Evolutionary conservation across 495 filamentous ascomycete genomes (phyloP).

Genomic region (Cercophora sp.): DNA sequence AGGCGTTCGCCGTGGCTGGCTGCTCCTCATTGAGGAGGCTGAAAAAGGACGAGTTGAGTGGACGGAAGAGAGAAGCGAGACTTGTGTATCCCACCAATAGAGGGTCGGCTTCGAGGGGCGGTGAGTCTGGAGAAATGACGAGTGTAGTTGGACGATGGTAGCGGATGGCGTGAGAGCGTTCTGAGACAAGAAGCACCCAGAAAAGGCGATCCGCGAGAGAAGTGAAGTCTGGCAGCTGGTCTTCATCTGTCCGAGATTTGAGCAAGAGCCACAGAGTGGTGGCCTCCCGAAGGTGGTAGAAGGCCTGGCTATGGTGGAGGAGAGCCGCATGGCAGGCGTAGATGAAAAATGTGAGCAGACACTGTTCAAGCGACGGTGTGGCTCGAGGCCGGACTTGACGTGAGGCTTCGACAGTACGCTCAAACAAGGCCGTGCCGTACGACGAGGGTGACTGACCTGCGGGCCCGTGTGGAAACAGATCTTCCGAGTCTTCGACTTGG

Average conservation of each 20-base stretch:
- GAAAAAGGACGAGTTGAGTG: conserved; percentile 62
- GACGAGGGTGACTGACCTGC: background rate
- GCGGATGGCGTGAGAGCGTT: conserved; percentile 71
- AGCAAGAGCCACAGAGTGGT: conserved; percentile 50
- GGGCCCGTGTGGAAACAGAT: background rate
- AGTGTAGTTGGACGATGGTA: conserved; percentile 61
- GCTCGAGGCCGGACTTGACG: background rate
- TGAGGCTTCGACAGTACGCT: background rate
- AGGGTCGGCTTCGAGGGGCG: conserved; percentile 40
- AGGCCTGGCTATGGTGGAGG: conserved; percentile 57
- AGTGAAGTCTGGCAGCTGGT: background rate
- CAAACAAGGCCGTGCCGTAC: background rate
- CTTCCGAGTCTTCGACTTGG: conserved; percentile 29
- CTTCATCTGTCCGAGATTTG: conserved; percentile 2
- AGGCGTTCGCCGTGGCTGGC: conserved; percentile 37
- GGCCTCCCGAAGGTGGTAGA: conserved; percentile 59
- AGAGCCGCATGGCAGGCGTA: conserved; percentile 67
- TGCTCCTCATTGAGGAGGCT: conserved; percentile 60
- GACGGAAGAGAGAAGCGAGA: conserved; percentile 59
- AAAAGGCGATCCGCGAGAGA: conserved; percentile 42
- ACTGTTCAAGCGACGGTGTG: conserved; percentile 51
- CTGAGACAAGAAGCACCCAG: conserved; percentile 61
- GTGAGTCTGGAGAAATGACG: conserved; percentile 40
- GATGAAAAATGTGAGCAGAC: conserved; percentile 66
- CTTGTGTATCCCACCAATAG: conserved; percentile 54